Evolutionary conservation across 75 land plant genomes (phyloP).

Genomic region (Selaginella moellendorffii): DNA sequence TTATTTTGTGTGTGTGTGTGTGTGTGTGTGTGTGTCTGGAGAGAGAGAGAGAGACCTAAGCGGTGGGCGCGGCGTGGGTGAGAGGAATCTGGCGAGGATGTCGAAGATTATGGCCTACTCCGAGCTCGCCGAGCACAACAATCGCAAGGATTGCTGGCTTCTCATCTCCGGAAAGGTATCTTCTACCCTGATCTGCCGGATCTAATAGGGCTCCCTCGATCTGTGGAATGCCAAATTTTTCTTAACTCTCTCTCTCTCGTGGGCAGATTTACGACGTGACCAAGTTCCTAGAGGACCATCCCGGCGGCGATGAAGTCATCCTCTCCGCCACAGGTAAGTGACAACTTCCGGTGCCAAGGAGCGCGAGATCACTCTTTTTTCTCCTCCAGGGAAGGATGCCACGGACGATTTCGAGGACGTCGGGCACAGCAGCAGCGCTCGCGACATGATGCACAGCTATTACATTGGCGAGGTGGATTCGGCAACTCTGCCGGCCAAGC

Average conservation of each 20-base stretch:
- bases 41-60: too few relatives aligned
- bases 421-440: constrained; percentile 33
- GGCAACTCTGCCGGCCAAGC: constrained; percentile 44
- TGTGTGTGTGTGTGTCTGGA: too few relatives aligned
- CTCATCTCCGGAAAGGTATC: constrained; percentile 30
- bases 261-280: constrained; percentile 61
- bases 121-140: constrained; percentile 22
- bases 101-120: neutral
- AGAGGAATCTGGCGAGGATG: neutral
- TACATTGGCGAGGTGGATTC: constrained; percentile 38
- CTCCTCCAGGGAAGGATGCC: constrained; percentile 23
- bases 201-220: constrained; percentile 5
- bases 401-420: constrained; percentile 37
- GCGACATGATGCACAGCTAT: constrained; percentile 32
- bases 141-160: constrained; percentile 32
- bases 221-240: neutral
- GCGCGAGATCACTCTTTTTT: too few relatives aligned
- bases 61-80: neutral
- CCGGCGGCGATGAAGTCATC: constrained; percentile 75
- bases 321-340: constrained; percentile 65
- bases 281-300: constrained; percentile 67
- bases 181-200: neutral
- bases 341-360: too few relatives aligned
- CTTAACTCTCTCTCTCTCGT: neutral
- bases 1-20: too few relatives aligned